Evolutionary conservation across 805 yeast species (phyloP).

Genomic region (Wickerhamiella sergipiensis): DNA sequence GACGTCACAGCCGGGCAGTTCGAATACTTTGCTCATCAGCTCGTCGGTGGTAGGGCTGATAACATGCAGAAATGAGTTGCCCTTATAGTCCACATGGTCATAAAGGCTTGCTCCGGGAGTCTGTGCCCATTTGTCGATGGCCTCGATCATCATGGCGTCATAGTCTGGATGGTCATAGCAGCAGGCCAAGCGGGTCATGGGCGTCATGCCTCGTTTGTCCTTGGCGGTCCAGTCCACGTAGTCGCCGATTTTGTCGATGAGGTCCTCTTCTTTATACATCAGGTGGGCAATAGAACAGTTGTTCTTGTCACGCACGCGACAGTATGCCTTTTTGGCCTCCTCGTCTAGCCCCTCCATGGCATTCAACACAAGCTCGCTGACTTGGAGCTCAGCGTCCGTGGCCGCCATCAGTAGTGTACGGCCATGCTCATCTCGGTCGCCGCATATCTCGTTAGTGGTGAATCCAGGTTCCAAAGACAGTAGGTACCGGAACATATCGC

Average conservation of each 20-base stretch:
- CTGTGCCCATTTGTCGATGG: not conserved
- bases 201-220: conserved; percentile 62
- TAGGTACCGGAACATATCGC: conserved; percentile 33
- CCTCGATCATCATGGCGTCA: conserved; percentile 28
- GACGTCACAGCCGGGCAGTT: conserved; percentile 32
- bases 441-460: conserved; percentile 51
- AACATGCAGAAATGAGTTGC: conserved; percentile 68
- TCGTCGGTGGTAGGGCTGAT: conserved; percentile 32
- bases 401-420: conserved; percentile 50
- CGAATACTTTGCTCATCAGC: conserved; percentile 1
- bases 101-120: conserved; percentile 5
- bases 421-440: conserved; percentile 44
- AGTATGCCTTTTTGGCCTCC: conserved; percentile 28
- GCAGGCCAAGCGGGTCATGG: conserved; percentile 59
- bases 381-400: conserved; percentile 38
- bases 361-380: conserved; percentile 34
- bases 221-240: conserved; percentile 54
- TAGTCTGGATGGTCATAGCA: conserved; percentile 70
- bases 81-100: conserved; percentile 58
- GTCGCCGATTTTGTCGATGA: conserved; percentile 42
- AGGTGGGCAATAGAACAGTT: conserved; percentile 64
- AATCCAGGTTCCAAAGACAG: conserved; percentile 29
- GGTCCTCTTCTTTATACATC: conserved; percentile 39
- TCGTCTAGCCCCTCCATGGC: conserved; percentile 31
- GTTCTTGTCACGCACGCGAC: conserved; percentile 37